phyloP scores from a whole-genome alignment of 2,329 filamentous ascomycete species.

The Apiospora arundinis region DNA sequence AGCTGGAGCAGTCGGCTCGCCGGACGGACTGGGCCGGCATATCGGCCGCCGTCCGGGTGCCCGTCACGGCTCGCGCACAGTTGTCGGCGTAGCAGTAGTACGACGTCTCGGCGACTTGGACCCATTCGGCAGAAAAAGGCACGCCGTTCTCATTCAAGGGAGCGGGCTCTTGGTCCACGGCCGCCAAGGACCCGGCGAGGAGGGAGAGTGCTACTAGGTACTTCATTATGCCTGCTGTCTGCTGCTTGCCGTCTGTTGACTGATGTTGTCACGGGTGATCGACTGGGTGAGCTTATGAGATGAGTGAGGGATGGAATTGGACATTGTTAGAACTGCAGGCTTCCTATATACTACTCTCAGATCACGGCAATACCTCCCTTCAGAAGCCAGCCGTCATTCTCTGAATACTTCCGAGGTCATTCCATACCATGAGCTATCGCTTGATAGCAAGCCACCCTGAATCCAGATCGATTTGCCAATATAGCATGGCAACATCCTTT shows the following conservation, averaged over 20 bases:
- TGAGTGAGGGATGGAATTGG: not conserved
- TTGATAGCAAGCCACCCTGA: not conserved
- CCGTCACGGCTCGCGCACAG: not conserved
- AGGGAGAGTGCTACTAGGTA: not conserved
- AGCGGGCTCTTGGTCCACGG: not conserved
- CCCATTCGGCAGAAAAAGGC: not conserved
- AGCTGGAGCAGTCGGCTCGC: not conserved
- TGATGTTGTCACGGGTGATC: not conserved
- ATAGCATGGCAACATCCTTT: not conserved
- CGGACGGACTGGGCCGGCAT: not conserved
- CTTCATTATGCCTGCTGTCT: not conserved
- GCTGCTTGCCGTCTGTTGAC: not conserved
- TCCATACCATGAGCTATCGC: not conserved
- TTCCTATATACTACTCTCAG: not conserved
- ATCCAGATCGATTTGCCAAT: not conserved
- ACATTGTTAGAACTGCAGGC: too few species aligned
- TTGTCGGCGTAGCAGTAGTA: conserved; percentile 4
- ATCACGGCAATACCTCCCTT: too few species aligned
- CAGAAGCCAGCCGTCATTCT: not conserved
- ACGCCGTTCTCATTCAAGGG: not conserved
- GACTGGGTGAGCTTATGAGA: not conserved
- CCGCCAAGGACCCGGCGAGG: not conserved
- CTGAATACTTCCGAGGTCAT: not conserved
- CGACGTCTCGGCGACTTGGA: not conserved
- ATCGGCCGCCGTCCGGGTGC: not conserved